Evolutionary conservation across 169 alveolate genomes (phyloP), one percentile per base, ranked within the genome.

Genomic region (Eimeria mitis): DNA sequence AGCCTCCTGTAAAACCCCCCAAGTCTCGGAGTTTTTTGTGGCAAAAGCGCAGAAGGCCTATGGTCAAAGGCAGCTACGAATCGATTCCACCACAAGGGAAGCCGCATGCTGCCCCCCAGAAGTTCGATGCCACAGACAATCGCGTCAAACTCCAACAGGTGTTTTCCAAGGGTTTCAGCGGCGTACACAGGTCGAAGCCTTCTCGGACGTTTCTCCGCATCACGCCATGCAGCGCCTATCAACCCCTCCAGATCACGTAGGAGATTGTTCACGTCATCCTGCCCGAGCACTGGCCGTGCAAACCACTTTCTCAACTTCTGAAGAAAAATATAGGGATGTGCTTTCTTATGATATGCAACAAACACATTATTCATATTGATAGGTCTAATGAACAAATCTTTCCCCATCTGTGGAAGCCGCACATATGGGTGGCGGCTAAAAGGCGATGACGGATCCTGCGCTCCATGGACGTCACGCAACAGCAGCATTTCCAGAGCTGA

Each of bases 361-460:
- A 44, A 49, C 40, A 78, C 49, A 7, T 2, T 13, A 9, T 7
- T 4, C 44, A 31, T 31, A 9, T 47, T n/a, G 44, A 78, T 3
- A 3, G 11, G 6, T 23, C 68, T 28, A n/a, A 31, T 9, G 25
- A 28, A 14, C 21, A 78, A 65, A 13, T 19, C 88, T 25, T 44
- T n/a, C 68, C 13, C 88, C 88, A 78, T n/a, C 42, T 13, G 2
- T 78, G 88, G 88, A 28, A 78, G 47, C n/a, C 88, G 68, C 47
- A 47, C 88, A 78, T 3, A 49, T 11, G 88, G 88, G 68, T 78
- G 88, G 31, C 19, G 88, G 31, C 19, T n/a, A n/a, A 16, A n/a
- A 23, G 7, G 11, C 11, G 11, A 7, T 21, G 13, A 8, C 19
- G 11, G 73, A 7, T 21, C 11, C 40, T 0, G 11, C 11, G 73